phyloP scores from a whole-genome alignment of 345 rosid genomes.

The Stellera chamaejasme region DNA sequence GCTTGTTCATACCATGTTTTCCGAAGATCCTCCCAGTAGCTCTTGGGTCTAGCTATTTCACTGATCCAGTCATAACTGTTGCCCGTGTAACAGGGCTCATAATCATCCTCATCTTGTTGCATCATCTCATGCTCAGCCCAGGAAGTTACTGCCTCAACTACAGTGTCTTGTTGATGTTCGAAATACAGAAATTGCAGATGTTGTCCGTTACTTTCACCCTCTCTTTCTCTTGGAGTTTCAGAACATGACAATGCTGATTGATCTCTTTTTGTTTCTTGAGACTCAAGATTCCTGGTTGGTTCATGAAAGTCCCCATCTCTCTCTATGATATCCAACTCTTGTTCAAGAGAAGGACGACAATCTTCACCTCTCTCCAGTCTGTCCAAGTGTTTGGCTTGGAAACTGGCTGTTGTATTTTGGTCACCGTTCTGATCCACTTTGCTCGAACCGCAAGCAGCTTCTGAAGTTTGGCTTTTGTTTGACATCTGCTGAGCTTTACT shows the following conservation, averaged over 20 bases:
- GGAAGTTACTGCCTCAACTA: conserved; percentile 11
- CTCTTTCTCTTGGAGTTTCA: conserved; percentile 14
- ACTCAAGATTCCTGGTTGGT: conserved; percentile 9
- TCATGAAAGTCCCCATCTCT: conserved; percentile 13
- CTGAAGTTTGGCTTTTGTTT: conserved; percentile 2
- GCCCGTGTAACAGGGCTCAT: conserved; percentile 17
- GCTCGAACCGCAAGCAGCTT: conserved; percentile 11
- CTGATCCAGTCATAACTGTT: conserved; percentile 50
- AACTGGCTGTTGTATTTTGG: too few species aligned
- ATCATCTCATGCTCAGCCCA: conserved; percentile 34
- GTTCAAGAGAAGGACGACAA: too few species aligned
- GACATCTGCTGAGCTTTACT: neutral
- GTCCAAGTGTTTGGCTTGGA: too few species aligned
- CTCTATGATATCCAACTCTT: neutral
- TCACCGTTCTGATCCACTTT: too few species aligned
- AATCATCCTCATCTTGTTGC: conserved; percentile 26
- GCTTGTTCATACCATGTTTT: conserved; percentile 66
- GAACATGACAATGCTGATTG: conserved; percentile 7
- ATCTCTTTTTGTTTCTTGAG: conserved; percentile 1
- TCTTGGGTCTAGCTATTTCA: conserved; percentile 73
- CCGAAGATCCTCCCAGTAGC: conserved; percentile 81
- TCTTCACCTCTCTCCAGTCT: too few species aligned
- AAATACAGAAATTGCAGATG: conserved; percentile 7
- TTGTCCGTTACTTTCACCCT: neutral
- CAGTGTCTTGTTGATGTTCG: conserved; percentile 15